phyloP scores from a whole-genome alignment of 306 rosid genomes.

The Prunus persica region Prunus_persica_NCBIv2 NC_034012.1:7202001-7202500 shows the following conservation, averaged over 20 bases:
- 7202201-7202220: conserved; percentile 14
- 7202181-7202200: conserved; percentile 14
- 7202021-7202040: conserved; percentile 21
- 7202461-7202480: conserved; percentile 17
- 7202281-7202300: conserved; percentile 21
- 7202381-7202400: conserved; percentile 36
- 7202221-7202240: conserved; percentile 53
- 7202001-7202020: conserved; percentile 18
- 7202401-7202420: conserved; percentile 43
- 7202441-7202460: conserved; percentile 64
- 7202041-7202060: conserved; percentile 14
- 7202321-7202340: conserved; percentile 9
- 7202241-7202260: conserved; percentile 37
- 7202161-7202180: not conserved
- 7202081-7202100: conserved; percentile 62
- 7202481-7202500: conserved; percentile 2
- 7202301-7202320: conserved; percentile 16
- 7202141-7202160: not conserved
- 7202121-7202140: conserved; percentile 43
- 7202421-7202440: conserved; percentile 68
- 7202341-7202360: conserved; percentile 43
- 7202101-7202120: conserved; percentile 35
- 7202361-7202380: conserved; percentile 40
- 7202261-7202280: conserved; percentile 44
- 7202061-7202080: conserved; percentile 51